Conservation (phyloP, 768 basidiomycete genomes). For the Hericium coralloides region DNA sequence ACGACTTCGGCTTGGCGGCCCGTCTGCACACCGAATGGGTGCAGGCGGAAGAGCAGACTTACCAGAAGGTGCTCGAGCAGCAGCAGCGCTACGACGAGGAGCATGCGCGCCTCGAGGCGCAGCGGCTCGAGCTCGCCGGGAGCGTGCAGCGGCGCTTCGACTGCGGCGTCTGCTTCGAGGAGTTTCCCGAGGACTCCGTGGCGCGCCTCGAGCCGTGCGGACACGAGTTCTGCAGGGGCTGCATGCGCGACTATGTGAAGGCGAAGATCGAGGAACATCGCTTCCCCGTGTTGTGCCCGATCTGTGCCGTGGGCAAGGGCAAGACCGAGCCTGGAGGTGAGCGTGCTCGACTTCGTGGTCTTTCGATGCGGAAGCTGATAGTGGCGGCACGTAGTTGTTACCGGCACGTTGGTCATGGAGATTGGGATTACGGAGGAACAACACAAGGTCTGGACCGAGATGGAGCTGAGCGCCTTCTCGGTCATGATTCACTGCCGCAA, state of each 20-base stretch:
- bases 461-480: constrained; percentile 37
- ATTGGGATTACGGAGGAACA: constrained; percentile 38
- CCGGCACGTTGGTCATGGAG: constrained; percentile 29
- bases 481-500: constrained; percentile 39
- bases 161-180: constrained; percentile 52
- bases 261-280: constrained; percentile 42
- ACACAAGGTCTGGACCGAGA: constrained; percentile 32
- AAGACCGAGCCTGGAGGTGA: constrained; percentile 16
- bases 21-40: background rate
- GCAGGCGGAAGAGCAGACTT: constrained; percentile 13
- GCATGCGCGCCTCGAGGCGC: constrained; percentile 26
- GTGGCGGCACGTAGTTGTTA: constrained; percentile 25
- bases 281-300: constrained; percentile 55
- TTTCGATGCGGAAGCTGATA: background rate
- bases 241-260: constrained; percentile 33
- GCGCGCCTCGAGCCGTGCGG: constrained; percentile 35
- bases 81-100: constrained; percentile 35
- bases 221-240: constrained; percentile 47
- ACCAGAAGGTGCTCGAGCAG: constrained; percentile 19
- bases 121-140: constrained; percentile 23
- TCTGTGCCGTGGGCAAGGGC: constrained; percentile 31
- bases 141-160: constrained; percentile 29
- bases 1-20: background rate
- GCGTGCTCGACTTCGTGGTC: constrained; percentile 17
- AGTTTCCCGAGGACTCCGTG: constrained; percentile 31